A percentile compares a stretch with the other conserved stretches of the same genome.
Conservation (phyloP, 257 asterid genomes). For the Nicotiana tomentosiformis region DNA sequence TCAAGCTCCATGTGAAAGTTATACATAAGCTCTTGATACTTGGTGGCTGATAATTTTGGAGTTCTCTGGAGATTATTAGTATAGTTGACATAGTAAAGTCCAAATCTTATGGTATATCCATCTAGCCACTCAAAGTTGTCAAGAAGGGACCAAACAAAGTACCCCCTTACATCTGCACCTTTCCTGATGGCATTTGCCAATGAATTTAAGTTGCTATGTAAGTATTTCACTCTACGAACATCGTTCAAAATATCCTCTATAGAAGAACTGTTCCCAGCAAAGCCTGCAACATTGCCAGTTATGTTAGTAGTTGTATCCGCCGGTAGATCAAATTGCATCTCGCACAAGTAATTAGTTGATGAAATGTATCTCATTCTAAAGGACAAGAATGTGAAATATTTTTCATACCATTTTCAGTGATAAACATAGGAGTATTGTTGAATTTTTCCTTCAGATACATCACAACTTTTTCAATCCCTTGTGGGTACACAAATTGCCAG, state of each 20-base stretch:
- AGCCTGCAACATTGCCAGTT: conserved; percentile 25
- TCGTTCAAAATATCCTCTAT: conserved; percentile 20
- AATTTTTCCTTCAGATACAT: conserved; percentile 50
- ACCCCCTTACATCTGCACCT: conserved; percentile 71
- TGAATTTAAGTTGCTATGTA: conserved; percentile 35
- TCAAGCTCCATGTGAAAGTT: conserved; percentile 10
- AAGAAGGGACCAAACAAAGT: conserved; percentile 65
- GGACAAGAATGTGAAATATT: not conserved
- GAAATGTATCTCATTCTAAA: not conserved
- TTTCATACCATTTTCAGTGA: conserved; percentile 53
- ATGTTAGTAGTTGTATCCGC: not conserved
- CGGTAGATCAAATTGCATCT: not conserved
- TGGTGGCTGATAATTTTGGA: conserved; percentile 36
- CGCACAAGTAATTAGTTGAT: not conserved
- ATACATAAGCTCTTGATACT: conserved; percentile 39
- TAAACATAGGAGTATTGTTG: conserved; percentile 49
- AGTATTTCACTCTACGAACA: conserved; percentile 38
- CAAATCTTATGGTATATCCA: conserved; percentile 55
- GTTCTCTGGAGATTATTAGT: conserved; percentile 39
- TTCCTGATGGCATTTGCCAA: conserved; percentile 45
- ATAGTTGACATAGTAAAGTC: conserved; percentile 42
- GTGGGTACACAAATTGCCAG: conserved; percentile 46
- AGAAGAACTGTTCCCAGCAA: conserved; percentile 27
- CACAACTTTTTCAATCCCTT: conserved; percentile 51
- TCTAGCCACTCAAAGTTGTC: conserved; percentile 71